Base-by-base conservation (phyloP, 106 monocot species). In the Apostasia ramifera region DNA sequence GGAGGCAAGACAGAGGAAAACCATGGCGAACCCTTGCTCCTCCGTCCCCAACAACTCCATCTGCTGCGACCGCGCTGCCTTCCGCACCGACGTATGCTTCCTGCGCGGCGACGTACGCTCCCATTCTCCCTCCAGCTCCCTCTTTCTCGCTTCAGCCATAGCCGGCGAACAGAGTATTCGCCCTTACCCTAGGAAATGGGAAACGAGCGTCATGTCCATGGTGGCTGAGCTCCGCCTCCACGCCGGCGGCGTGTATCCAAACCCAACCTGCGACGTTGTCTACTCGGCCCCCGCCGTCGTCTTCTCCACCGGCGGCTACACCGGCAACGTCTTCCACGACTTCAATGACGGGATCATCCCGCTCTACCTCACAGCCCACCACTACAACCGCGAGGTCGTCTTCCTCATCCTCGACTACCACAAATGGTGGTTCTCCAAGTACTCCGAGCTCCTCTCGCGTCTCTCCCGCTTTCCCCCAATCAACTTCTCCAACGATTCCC, bases 261-360 rank as follows among this genome's bases (percentile, higher is more conserved):
- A 37, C 59, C 54, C 11, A 0, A 5, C 57, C 9, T 73, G 73
- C 51, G 73, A 73, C 44, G 73, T 64, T 26, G 9, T 2, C 41
- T 63, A 73, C 55, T 2, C 9, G 12, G 54, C 55, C 5, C 53
- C 73, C 2, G 73, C 73, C 1, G 63, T 73, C 3, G 41, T 73
- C 7, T 73, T 73, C 55, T 63, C 73, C 39, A 63, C 63, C n/a
- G 73, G 63, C 5, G 73, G 63, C 43, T 73, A 63, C 73, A 64
- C 73, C 14, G 73, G 73, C 44, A 73, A 73, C 73, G 54, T 73
- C 5, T 73, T 40, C 63, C 73, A 73, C 53, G 97, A 85, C 61
- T 95, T 95, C 85, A 95, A 95, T 74, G 94, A 95, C 66, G 94
- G 91, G 10, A 71, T 95, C 53, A 55, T 95, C 53, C 94, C 94